Evolutionary conservation across 1,139 yeast species (phyloP).

Genomic region (Yamadazyma jaroonii): DNA sequence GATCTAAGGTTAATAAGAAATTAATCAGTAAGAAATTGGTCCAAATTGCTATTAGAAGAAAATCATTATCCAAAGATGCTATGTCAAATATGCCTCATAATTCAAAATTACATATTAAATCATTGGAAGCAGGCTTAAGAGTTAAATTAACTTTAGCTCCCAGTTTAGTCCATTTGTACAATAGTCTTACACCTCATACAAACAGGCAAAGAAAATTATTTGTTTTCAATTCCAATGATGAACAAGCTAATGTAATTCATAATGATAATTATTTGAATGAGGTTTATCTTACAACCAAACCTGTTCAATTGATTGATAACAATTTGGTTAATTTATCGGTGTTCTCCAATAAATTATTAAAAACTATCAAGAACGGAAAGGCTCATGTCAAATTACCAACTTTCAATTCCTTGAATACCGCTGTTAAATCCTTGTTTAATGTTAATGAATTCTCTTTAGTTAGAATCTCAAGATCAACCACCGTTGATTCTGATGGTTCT

Average conservation of each 20-base stretch:
- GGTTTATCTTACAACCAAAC: slow-evolving; percentile 17
- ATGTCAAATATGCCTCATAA: background rate
- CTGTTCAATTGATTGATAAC: slow-evolving; percentile 34
- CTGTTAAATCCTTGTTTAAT: slow-evolving; percentile 42
- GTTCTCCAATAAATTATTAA: slow-evolving; percentile 36
- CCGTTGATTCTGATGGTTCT: slow-evolving; percentile 50
- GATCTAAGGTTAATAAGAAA: slow-evolving; percentile 23
- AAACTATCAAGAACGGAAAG: slow-evolving; percentile 17
- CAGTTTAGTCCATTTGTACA: slow-evolving; percentile 40
- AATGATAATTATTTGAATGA: slow-evolving; percentile 15
- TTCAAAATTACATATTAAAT: slow-evolving; percentile 47
- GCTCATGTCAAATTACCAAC: slow-evolving; percentile 23
- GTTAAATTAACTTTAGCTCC: slow-evolving; percentile 47
- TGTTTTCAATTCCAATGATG: slow-evolving; percentile 8
- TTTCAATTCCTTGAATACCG: slow-evolving; percentile 46
- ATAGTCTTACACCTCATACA: slow-evolving; percentile 38
- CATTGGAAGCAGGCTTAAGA: slow-evolving; percentile 51
- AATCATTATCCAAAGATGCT: slow-evolving; percentile 14
- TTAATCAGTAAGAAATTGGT: slow-evolving; percentile 27
- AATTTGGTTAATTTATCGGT: slow-evolving; percentile 35
- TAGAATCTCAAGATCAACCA: slow-evolving; percentile 54
- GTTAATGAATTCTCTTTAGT: slow-evolving; percentile 41
- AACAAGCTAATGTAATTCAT: slow-evolving; percentile 4
- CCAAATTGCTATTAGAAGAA: slow-evolving; percentile 40
- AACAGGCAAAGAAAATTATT: slow-evolving; percentile 14